phyloP scores from a whole-genome alignment of 305 asterid species.

The Fraxinus baroniana region DNA sequence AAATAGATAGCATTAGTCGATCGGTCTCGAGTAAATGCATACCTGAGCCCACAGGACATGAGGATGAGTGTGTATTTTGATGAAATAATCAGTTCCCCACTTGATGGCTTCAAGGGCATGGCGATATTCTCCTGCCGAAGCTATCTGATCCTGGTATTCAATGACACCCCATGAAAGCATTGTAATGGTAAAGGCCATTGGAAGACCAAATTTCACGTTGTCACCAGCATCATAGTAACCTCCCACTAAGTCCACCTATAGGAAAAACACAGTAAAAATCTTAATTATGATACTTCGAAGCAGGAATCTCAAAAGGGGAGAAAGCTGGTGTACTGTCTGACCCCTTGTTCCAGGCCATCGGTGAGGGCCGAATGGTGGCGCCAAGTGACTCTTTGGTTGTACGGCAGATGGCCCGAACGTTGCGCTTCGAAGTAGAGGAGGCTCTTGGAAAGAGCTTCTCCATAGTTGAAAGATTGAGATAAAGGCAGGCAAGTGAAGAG shows the following conservation, averaged over 20 bases:
- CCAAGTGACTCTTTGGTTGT: conserved; percentile 75
- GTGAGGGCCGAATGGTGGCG: conserved; percentile 94
- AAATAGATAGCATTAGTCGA: not conserved
- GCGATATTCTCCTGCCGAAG: conserved; percentile 57
- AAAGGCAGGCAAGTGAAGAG: conserved; percentile 31
- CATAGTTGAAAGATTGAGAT: conserved; percentile 42
- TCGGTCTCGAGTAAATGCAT: not conserved
- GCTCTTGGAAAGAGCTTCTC: conserved; percentile 77
- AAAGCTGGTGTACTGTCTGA: conserved; percentile 13
- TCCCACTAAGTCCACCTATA: conserved; percentile 83
- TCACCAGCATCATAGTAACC: conserved; percentile 95
- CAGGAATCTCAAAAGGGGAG: not conserved
- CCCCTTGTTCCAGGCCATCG: conserved; percentile 95
- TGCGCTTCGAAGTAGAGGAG: conserved; percentile 88
- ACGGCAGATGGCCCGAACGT: conserved; percentile 86
- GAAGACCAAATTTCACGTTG: conserved; percentile 78
- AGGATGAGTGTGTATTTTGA: conserved; percentile 78
- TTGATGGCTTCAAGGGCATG: conserved; percentile 82
- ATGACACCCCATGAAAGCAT: conserved; percentile 83
- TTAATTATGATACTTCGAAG: not conserved
- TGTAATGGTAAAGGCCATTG: conserved; percentile 80
- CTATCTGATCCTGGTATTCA: conserved; percentile 51
- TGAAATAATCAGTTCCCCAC: conserved; percentile 96
- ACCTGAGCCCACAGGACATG: conserved; percentile 89
- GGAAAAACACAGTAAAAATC: not conserved